phyloP scores from a whole-genome alignment of 169 alveolate genomes.

The Babesia gibsoni region DNA sequence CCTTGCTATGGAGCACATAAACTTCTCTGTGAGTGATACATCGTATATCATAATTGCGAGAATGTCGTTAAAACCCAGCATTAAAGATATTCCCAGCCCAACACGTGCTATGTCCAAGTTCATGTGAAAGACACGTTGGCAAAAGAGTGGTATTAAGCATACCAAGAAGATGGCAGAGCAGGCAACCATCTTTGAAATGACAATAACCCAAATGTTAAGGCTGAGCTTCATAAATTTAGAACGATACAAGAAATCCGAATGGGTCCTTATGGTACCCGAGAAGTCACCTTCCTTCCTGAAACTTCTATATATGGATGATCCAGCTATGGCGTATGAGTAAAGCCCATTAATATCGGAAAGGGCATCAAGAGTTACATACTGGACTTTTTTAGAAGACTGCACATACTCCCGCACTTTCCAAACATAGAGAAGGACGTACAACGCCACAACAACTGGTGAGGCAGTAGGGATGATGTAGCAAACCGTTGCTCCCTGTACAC shows the following conservation, averaged over 20 bases:
- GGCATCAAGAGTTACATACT: conserved; percentile 18
- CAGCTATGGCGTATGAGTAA: neutral
- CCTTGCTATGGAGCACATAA: conserved; percentile 12
- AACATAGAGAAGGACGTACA: neutral
- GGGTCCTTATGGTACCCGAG: neutral
- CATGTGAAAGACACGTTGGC: no score
- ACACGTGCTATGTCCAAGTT: no score
- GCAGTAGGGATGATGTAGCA: conserved; percentile 30
- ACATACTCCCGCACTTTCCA: neutral
- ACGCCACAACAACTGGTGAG: neutral
- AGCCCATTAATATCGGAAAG: neutral
- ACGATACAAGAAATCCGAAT: conserved; percentile 4
- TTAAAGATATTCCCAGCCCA: no score
- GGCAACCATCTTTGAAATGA: neutral
- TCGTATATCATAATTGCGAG: no score
- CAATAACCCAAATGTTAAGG: neutral
- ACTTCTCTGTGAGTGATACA: neutral
- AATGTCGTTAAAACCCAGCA: no score
- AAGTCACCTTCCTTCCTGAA: neutral
- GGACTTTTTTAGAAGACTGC: neutral
- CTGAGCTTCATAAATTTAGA: neutral
- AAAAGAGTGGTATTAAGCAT: neutral
- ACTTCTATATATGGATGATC: conserved; percentile 13
- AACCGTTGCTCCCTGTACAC: conserved; percentile 1
- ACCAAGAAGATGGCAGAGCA: neutral